Evolutionary conservation across 1,139 yeast genomes (phyloP).

Genomic region (Suhomyces wounanorum): DNA sequence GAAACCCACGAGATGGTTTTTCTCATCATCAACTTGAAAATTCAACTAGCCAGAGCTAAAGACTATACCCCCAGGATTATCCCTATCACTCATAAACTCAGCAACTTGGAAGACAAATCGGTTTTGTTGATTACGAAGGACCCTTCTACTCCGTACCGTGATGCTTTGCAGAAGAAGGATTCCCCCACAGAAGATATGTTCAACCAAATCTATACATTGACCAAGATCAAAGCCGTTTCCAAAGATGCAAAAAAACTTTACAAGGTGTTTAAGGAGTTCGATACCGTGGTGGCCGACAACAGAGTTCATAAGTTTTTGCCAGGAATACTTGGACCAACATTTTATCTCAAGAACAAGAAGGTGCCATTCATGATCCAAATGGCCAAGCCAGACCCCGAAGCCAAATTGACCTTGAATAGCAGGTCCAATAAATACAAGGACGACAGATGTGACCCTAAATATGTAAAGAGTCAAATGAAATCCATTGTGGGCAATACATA

Average conservation of each 20-base stretch:
- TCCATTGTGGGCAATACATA: constrained; percentile 62
- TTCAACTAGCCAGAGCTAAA: constrained; percentile 48
- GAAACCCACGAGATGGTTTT: constrained; percentile 39
- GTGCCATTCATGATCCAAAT: constrained; percentile 67
- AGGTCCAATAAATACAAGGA: constrained; percentile 47
- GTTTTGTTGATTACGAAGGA: constrained; percentile 68
- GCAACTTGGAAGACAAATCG: constrained; percentile 47
- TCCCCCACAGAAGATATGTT: constrained; percentile 61
- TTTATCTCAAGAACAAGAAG: constrained; percentile 59
- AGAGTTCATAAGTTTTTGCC: constrained; percentile 63
- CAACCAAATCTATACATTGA: constrained; percentile 57
- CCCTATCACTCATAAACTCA: constrained; percentile 56
- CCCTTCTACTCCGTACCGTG: constrained; percentile 59
- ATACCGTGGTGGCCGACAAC: constrained; percentile 65
- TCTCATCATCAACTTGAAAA: constrained; percentile 55
- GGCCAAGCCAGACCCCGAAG: constrained; percentile 53
- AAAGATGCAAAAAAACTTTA: constrained; percentile 46
- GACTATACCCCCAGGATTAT: constrained; percentile 68
- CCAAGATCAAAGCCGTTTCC: constrained; percentile 52
- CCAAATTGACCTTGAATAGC: constrained; percentile 30
- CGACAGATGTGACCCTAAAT: constrained; percentile 61
- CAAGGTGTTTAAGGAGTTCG: constrained; percentile 59
- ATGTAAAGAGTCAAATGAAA: constrained; percentile 59
- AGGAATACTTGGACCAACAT: constrained; percentile 54
- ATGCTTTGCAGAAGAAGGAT: constrained; percentile 46